Evolutionary conservation across 768 basidiomycete species (phyloP).

Genomic region (Lentinula detonsa): DNA sequence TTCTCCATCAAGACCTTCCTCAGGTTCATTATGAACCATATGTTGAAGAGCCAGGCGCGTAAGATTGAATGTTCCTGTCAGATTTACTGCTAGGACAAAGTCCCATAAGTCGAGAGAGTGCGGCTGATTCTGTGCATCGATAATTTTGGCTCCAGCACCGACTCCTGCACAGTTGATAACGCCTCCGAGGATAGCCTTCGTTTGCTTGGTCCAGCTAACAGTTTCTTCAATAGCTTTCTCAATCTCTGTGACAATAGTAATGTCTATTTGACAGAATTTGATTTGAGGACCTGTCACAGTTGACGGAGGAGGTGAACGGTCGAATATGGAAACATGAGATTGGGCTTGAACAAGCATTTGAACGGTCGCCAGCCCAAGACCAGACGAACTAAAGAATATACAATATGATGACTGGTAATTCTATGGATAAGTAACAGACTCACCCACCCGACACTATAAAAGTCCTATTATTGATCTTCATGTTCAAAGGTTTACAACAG

Average conservation of each 20-base stretch:
- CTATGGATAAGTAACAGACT: slow-evolving; percentile 8
- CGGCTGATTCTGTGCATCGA: slow-evolving; percentile 21
- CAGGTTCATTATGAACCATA: slow-evolving; percentile 21
- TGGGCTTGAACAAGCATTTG: slow-evolving; percentile 18
- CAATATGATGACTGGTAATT: neutral
- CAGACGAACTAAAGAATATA: slow-evolving; percentile 20
- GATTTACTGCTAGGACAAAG: slow-evolving; percentile 28
- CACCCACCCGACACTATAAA: slow-evolving; percentile 35
- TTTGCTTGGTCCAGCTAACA: slow-evolving; percentile 19
- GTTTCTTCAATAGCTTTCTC: slow-evolving; percentile 20
- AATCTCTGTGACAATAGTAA: slow-evolving; percentile 21
- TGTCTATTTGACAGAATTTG: slow-evolving; percentile 20
- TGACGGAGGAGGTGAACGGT: slow-evolving; percentile 17
- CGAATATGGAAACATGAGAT: slow-evolving; percentile 26
- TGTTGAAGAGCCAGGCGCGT: slow-evolving; percentile 26
- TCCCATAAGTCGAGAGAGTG: slow-evolving; percentile 30
- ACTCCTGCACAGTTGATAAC: slow-evolving; percentile 34
- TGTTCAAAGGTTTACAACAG: slow-evolving; percentile 3
- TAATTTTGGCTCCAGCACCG: slow-evolving; percentile 24
- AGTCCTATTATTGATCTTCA: slow-evolving; percentile 27
- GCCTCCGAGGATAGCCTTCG: slow-evolving; percentile 25
- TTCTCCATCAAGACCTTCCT: slow-evolving; percentile 23
- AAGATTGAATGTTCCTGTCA: slow-evolving; percentile 33
- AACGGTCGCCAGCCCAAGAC: slow-evolving; percentile 30
- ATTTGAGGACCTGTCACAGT: slow-evolving; percentile 2